Evolutionary conservation across 768 basidiomycete species (phyloP).

Genomic region (Hericium coralloides): DNA sequence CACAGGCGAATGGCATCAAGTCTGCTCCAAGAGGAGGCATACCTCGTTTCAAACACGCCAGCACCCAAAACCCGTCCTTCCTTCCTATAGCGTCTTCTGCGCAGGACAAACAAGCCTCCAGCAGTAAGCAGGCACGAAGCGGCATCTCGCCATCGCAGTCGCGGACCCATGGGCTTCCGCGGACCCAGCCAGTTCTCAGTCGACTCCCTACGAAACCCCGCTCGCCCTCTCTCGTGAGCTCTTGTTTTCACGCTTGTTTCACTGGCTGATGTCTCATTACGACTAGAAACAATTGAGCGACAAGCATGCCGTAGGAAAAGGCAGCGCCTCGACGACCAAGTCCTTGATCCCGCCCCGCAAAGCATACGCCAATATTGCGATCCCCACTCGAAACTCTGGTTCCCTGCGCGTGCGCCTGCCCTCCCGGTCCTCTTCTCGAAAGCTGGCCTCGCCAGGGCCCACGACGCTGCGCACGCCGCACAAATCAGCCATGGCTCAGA

Average conservation of each 20-base stretch:
- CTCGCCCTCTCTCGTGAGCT: neutral
- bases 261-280: neutral
- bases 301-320: neutral
- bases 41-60: neutral
- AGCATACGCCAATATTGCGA: neutral
- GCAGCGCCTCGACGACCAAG: neutral
- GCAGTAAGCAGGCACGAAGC: neutral
- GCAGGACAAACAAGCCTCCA: neutral
- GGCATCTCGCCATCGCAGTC: neutral
- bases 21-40: too few species aligned
- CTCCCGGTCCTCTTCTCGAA: neutral
- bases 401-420: neutral
- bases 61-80: neutral
- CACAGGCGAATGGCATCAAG: too few species aligned
- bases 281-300: neutral
- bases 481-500: neutral
- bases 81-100: neutral
- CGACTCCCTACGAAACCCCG: neutral
- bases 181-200: neutral
- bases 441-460: neutral
- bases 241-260: neutral
- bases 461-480: neutral
- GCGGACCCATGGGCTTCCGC: neutral
- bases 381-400: neutral
- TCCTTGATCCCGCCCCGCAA: neutral